A percentile compares a stretch with the other conserved stretches of the same genome.
Evolutionary conservation across 495 filamentous ascomycete species (phyloP).

Genomic region (Tuber calosporum): DNA sequence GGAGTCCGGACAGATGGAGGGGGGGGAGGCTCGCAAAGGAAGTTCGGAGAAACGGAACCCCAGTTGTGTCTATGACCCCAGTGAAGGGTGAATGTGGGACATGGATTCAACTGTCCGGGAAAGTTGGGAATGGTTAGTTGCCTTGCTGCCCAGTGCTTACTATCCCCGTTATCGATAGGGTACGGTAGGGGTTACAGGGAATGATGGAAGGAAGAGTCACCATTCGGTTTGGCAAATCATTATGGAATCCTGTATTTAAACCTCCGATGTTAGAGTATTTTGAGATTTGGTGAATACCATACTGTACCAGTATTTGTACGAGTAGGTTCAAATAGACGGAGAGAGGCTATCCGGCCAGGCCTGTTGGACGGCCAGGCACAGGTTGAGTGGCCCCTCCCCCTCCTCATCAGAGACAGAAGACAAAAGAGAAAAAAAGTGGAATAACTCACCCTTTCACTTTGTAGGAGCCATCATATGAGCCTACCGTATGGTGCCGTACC

Average conservation of each 20-base stretch:
- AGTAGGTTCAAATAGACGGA: not conserved
- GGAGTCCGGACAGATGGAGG: constrained; percentile 32
- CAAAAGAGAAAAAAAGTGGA: not conserved
- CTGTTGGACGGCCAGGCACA: not conserved
- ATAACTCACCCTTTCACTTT: not conserved
- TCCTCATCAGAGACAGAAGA: not conserved
- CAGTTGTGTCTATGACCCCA: not conserved
- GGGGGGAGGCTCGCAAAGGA: constrained; percentile 13
- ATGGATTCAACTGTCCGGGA: not conserved
- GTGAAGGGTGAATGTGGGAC: not conserved
- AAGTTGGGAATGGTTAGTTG: not conserved
- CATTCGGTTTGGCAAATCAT: not conserved
- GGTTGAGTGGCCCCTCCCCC: not conserved
- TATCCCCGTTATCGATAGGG: not conserved
- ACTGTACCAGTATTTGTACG: too few species aligned
- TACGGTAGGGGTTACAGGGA: not conserved
- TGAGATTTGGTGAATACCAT: not conserved
- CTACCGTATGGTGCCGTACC: too few species aligned
- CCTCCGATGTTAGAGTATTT: not conserved
- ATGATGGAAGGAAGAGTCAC: not conserved
- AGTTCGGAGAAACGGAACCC: constrained; percentile 32
- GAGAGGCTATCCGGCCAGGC: not conserved
- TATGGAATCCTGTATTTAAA: not conserved
- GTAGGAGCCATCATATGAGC: not conserved
- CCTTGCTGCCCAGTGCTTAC: not conserved